These are phyloP conservation scores for Fusarium xylarioides DNA, from an alignment of 2,329 filamentous ascomycete species.

Conservation along the genomic window DNA sequence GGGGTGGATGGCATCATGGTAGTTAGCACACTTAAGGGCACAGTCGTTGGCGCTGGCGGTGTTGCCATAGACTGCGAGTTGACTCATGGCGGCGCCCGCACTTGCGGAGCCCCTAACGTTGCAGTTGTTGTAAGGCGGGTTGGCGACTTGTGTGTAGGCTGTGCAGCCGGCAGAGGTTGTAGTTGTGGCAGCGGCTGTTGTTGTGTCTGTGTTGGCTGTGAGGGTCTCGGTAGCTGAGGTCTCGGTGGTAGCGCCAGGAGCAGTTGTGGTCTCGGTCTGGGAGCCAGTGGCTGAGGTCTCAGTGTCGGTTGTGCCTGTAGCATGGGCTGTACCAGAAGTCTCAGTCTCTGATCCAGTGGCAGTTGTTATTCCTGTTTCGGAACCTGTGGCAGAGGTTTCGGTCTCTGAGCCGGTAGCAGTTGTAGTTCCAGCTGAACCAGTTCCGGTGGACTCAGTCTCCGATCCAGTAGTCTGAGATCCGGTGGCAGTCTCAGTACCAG, in stretches of 20 bases:
- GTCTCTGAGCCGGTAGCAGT: not conserved
- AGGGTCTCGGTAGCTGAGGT: not conserved
- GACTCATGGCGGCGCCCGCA: not conserved
- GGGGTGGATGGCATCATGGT: not conserved
- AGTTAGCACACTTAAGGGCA: not conserved
- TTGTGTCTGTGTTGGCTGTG: not conserved
- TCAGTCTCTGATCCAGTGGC: not conserved
- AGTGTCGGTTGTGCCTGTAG: not conserved
- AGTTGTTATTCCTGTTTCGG: not conserved
- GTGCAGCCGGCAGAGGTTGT: not conserved
- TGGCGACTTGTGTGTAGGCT: not conserved
- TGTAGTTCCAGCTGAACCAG: not conserved
- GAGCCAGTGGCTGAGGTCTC: not conserved
- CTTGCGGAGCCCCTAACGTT: not conserved
- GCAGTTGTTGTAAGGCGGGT: not conserved
- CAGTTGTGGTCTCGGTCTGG: not conserved
- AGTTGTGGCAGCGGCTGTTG: not conserved
- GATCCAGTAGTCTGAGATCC: not conserved
- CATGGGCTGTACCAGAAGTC: not conserved
- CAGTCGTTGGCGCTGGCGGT: not conserved
- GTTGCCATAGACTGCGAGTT: not conserved
- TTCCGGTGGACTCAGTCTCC: not conserved
- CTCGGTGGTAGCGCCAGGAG: not conserved
- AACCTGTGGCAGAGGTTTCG: not conserved
- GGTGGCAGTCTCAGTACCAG: slow-evolving; percentile 5